Evolutionary conservation across 495 filamentous ascomycete genomes (phyloP).

Genomic region (Neurospora tetrasperma): DNA sequence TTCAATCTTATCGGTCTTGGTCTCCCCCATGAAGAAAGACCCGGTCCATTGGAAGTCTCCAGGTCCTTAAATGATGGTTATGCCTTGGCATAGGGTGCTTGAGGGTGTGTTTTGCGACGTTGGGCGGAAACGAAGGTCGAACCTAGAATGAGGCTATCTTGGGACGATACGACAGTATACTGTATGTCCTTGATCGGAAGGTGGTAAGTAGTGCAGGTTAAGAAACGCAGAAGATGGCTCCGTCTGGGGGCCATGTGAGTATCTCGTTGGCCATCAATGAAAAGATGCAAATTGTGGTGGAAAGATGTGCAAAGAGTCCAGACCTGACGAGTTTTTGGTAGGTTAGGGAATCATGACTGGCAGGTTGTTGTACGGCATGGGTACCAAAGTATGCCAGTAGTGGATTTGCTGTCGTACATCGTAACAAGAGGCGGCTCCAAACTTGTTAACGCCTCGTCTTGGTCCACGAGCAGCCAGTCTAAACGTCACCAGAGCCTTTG

Average conservation of each 20-base stretch:
- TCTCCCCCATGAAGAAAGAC: neutral
- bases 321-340: neutral
- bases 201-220: neutral
- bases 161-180: neutral
- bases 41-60: neutral
- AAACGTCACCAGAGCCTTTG: neutral
- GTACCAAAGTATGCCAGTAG: neutral
- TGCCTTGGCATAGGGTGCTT: neutral
- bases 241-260: neutral
- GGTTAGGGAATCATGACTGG: neutral
- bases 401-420: neutral
- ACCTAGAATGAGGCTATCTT: neutral
- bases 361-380: neutral
- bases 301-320: neutral
- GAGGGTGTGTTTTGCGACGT: neutral
- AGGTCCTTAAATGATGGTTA: neutral
- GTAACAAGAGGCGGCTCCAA: neutral
- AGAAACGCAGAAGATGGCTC: neutral
- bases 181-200: neutral
- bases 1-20: neutral
- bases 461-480: neutral
- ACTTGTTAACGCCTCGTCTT: neutral
- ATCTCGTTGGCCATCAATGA: neutral
- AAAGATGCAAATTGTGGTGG: neutral
- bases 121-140: neutral